Evolutionary conservation across 768 basidiomycete species (phyloP).

Genomic region (Tulasnella sp.): DNA sequence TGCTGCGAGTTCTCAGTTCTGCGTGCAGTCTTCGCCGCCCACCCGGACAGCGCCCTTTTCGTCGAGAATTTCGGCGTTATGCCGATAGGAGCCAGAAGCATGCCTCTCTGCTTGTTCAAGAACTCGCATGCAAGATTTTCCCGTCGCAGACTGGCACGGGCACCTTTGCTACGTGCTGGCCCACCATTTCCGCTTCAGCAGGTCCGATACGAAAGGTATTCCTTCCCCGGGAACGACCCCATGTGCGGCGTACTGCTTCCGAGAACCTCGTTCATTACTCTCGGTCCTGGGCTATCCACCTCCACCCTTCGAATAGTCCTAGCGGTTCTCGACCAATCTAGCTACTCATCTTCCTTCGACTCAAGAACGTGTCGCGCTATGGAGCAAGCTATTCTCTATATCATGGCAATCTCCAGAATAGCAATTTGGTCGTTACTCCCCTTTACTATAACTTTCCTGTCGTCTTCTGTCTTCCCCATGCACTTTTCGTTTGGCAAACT

Average conservation of each 20-base stretch:
- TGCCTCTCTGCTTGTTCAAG: conserved; percentile 86
- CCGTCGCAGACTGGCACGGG: conserved; percentile 68
- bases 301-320: conserved; percentile 7
- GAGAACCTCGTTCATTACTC: conserved; percentile 46
- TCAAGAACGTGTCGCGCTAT: neutral
- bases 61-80: conserved; percentile 82
- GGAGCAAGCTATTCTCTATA: conserved; percentile 1
- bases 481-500: no score
- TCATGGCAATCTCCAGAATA: conserved; percentile 4
- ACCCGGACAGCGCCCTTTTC: conserved; percentile 79
- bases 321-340: conserved; percentile 3
- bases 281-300: conserved; percentile 23
- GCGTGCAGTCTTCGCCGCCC: conserved; percentile 82
- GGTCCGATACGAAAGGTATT: neutral
- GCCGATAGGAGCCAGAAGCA: conserved; percentile 86
- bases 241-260: conserved; percentile 64
- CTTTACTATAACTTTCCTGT: no score
- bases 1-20: conserved; percentile 87
- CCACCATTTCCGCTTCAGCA: conserved; percentile 49
- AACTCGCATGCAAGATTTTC: conserved; percentile 83
- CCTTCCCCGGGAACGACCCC: conserved; percentile 47
- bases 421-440: neutral
- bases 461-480: no score
- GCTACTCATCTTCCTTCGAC: conserved; percentile 7
- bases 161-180: neutral